Conservation (phyloP, 306 rosid species). For the Dryas drummondii region DNA sequence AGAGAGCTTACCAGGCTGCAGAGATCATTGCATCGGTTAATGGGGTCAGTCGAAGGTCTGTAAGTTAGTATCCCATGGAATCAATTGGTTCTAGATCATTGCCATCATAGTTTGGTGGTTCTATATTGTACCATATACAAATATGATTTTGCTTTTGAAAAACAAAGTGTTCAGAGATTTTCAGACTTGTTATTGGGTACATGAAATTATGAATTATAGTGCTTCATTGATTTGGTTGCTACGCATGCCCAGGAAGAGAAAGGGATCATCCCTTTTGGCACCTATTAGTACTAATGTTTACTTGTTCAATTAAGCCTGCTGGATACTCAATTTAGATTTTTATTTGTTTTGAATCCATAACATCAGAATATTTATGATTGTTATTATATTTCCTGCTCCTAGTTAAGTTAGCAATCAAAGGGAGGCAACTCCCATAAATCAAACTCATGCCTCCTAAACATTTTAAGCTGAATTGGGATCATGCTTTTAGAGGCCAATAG, state of each 20-base stretch:
- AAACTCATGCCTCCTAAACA: not conserved
- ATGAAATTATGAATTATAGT: not conserved
- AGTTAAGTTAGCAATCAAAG: not conserved
- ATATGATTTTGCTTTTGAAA: too few species aligned
- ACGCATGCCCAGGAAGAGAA: too few species aligned
- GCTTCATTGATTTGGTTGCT: too few species aligned
- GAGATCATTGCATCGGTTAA: conserved; percentile 85
- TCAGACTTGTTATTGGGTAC: not conserved
- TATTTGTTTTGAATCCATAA: not conserved
- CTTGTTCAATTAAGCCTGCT: not conserved
- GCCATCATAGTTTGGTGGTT: too few species aligned
- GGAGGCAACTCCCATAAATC: not conserved
- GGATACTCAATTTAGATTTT: not conserved
- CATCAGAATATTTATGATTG: not conserved
- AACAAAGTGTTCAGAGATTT: too few species aligned
- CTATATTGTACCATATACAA: too few species aligned
- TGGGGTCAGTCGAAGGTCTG: conserved; percentile 70
- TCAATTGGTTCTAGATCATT: not conserved
- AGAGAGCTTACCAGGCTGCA: conserved; percentile 92
- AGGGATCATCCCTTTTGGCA: not conserved
- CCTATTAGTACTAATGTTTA: not conserved
- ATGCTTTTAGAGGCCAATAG: conserved; percentile 8
- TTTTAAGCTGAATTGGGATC: not conserved
- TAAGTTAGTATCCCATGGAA: not conserved
- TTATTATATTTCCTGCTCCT: not conserved